Conservation (phyloP, 352 stramenopile genomes). For the Aphanomyces astaci region DNA sequence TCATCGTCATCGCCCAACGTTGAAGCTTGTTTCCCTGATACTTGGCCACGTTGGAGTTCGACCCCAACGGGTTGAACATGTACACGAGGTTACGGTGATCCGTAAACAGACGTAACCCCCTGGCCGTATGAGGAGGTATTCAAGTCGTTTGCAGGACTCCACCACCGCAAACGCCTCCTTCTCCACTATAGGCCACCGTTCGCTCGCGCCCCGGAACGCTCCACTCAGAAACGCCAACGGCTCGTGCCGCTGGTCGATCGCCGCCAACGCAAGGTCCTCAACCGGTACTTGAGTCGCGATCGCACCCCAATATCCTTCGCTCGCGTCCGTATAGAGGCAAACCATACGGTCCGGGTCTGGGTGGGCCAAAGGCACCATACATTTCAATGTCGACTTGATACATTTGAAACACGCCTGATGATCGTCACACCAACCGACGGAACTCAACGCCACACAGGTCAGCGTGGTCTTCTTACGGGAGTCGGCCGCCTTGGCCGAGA, state of each 20-base stretch:
- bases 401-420: conserved; percentile 16
- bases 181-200: conserved; percentile 26
- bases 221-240: conserved; percentile 29
- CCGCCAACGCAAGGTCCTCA: not conserved
- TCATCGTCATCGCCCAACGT: conserved; percentile 25
- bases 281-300: conserved; percentile 21
- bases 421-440: conserved; percentile 16
- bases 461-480: conserved; percentile 28
- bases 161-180: conserved; percentile 30
- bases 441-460: not conserved
- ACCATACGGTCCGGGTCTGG: conserved; percentile 13
- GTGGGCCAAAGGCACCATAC: conserved; percentile 28
- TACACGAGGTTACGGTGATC: conserved; percentile 30
- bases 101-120: conserved; percentile 26
- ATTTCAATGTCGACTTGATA: conserved; percentile 15
- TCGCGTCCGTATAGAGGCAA: conserved; percentile 29
- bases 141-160: conserved; percentile 26
- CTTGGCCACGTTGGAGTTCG: conserved; percentile 3
- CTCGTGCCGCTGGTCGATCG: conserved; percentile 24
- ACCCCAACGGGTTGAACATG: conserved; percentile 27
- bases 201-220: conserved; percentile 7
- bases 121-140: conserved; percentile 25
- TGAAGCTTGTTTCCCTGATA: conserved; percentile 32
- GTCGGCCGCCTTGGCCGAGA: not conserved
- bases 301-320: conserved; percentile 26